Percentiles rank a stretch among this genome's conserved stretches.
Evolutionary conservation across 352 stramenopile genomes (phyloP).

Genomic region (Globisporangium recalcitrans): DNA sequence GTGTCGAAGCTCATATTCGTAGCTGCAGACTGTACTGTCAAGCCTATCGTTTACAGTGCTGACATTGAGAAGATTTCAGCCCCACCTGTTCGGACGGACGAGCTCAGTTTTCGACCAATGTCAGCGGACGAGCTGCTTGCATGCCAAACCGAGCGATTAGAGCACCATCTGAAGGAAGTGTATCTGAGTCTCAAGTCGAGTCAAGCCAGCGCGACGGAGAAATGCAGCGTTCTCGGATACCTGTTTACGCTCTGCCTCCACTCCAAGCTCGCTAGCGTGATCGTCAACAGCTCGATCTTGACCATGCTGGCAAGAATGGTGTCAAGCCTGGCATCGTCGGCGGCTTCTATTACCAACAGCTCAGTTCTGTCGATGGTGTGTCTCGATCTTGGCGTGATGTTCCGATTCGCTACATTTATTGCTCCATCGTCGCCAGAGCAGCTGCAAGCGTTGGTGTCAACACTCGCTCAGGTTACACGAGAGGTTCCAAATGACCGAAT

Average conservation of each 20-base stretch:
- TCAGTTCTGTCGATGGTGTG: constrained; percentile 36
- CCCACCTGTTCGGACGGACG: constrained; percentile 21
- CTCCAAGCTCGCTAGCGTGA: constrained; percentile 64
- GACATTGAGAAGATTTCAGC: constrained; percentile 38
- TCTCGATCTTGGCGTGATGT: constrained; percentile 58
- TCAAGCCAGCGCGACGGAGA: constrained; percentile 20
- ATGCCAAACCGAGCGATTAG: constrained; percentile 41
- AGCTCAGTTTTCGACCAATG: constrained; percentile 36
- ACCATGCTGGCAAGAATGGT: constrained; percentile 56
- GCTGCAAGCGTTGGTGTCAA: constrained; percentile 39
- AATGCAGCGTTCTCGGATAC: constrained; percentile 49
- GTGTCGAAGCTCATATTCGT: constrained; percentile 57
- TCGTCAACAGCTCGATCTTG: constrained; percentile 80
- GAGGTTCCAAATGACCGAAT: background rate
- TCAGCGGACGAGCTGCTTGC: constrained; percentile 37
- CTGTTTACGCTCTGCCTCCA: constrained; percentile 51
- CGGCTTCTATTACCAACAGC: background rate
- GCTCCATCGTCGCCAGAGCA: constrained; percentile 51
- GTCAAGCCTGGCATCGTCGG: constrained; percentile 6
- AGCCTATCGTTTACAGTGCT: constrained; percentile 54
- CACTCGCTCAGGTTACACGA: constrained; percentile 24
- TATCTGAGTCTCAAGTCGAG: constrained; percentile 62
- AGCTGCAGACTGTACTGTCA: constrained; percentile 44
- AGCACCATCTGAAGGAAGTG: constrained; percentile 70
- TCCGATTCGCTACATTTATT: constrained; percentile 71